Evolutionary conservation across 2,329 filamentous ascomycete species (phyloP).

Genomic region (Neurospora sp.): DNA sequence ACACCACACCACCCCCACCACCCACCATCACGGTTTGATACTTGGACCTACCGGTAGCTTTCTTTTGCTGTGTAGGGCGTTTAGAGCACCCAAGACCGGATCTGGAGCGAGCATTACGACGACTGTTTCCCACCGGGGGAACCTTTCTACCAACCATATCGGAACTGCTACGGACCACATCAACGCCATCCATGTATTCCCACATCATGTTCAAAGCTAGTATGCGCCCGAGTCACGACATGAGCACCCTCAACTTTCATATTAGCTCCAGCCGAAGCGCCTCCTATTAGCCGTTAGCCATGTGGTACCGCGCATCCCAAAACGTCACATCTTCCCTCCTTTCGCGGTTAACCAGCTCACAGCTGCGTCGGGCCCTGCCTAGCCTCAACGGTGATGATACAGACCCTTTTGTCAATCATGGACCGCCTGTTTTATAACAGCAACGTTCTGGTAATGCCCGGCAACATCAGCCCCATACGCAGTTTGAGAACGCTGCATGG

Average conservation of each 20-base stretch:
- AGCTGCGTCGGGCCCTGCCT: conserved; percentile 6
- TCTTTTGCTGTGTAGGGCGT: background rate
- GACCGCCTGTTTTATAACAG: background rate
- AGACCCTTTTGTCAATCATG: conserved; percentile 5
- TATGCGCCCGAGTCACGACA: conserved; percentile 2
- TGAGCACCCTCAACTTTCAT: conserved; percentile 1
- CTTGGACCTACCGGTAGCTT: background rate
- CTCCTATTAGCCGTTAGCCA: conserved; percentile 11
- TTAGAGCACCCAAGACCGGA: background rate
- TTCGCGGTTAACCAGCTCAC: conserved; percentile 16
- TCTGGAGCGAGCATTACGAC: background rate
- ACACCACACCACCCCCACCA: conserved; percentile 4
- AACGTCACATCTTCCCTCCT: conserved; percentile 10
- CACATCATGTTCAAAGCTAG: background rate
- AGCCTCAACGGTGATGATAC: conserved; percentile 16
- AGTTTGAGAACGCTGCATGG: background rate
- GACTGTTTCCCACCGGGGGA: background rate
- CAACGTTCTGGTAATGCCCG: background rate
- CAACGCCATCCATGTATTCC: background rate
- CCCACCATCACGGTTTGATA: conserved; percentile 4
- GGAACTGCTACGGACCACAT: conserved; percentile 1
- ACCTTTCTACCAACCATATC: conserved; percentile 6
- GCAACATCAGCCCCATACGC: background rate
- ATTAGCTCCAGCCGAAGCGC: conserved; percentile 5
- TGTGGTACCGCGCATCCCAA: conserved; percentile 8